phyloP scores from a whole-genome alignment of 805 yeast species.

The Saccharomycopsis oosterbeekiorum region DNA sequence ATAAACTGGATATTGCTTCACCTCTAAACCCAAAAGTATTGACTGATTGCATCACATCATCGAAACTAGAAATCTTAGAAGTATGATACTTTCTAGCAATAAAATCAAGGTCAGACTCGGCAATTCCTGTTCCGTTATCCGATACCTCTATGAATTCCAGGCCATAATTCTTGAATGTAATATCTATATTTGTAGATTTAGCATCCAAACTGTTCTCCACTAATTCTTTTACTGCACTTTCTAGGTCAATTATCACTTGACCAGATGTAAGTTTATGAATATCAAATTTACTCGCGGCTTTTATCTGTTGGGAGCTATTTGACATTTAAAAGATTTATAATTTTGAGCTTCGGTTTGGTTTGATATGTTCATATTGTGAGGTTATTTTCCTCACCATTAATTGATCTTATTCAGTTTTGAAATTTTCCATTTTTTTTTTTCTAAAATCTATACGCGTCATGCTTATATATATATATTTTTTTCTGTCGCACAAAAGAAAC shows the following conservation, averaged over 20 bases:
- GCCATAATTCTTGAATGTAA: conserved; percentile 64
- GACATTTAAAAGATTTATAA: neutral
- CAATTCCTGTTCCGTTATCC: conserved; percentile 65
- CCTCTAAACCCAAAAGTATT: conserved; percentile 69
- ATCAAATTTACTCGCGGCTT: conserved; percentile 23
- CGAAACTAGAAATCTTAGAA: conserved; percentile 50
- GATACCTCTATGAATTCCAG: conserved; percentile 54
- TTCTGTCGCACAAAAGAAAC: neutral
- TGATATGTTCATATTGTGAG: neutral
- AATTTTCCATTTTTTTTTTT: neutral
- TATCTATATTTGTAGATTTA: conserved; percentile 52
- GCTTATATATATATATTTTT: neutral
- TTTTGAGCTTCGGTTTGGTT: neutral
- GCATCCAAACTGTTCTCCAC: conserved; percentile 88
- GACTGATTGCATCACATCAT: conserved; percentile 40
- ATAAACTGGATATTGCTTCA: conserved; percentile 66
- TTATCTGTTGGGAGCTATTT: neutral
- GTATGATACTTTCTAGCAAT: conserved; percentile 59
- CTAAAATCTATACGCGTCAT: neutral
- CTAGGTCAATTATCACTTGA: conserved; percentile 77
- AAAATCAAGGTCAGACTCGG: conserved; percentile 37
- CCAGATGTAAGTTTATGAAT: conserved; percentile 80
- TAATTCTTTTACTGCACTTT: conserved; percentile 73
- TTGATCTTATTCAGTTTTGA: neutral
- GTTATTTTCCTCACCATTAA: neutral